Conservation (phyloP, 2,329 filamentous ascomycete species). For the Xylariaceae sp. region DNA sequence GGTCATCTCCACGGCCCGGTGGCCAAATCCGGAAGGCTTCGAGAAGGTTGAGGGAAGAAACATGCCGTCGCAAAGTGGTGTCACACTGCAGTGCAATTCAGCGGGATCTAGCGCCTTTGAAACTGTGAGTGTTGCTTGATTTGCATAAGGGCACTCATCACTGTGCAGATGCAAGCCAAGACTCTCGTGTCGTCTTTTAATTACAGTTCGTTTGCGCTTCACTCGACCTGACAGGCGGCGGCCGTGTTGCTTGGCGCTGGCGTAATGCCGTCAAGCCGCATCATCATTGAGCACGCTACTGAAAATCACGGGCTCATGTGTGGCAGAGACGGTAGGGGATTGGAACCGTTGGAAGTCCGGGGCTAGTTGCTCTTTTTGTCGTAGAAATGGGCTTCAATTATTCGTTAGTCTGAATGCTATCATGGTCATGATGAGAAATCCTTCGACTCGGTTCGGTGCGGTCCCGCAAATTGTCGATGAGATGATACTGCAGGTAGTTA, state of each 20-base stretch:
- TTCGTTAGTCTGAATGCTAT: no score
- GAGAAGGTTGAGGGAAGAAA: slow-evolving; percentile 35
- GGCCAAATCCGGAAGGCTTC: slow-evolving; percentile 40
- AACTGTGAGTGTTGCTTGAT: slow-evolving; percentile 28
- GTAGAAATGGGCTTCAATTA: no score
- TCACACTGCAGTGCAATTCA: slow-evolving; percentile 31
- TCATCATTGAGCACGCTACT: no score
- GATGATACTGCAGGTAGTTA: no score
- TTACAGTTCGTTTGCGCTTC: slow-evolving; percentile 15
- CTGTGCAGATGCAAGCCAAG: slow-evolving; percentile 25
- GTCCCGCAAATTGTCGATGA: no score
- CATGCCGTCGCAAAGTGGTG: slow-evolving; percentile 36
- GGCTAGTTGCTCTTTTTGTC: no score
- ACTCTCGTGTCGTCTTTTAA: slow-evolving; percentile 8
- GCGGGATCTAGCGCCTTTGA: slow-evolving; percentile 2
- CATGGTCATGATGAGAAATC: no score
- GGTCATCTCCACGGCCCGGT: slow-evolving; percentile 36
- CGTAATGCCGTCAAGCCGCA: no score
- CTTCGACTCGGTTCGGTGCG: no score
- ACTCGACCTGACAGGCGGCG: slow-evolving; percentile 6
- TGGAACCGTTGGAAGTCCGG: no score
- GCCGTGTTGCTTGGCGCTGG: slow-evolving; percentile 14
- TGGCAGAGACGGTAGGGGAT: no score
- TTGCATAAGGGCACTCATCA: slow-evolving; percentile 31
- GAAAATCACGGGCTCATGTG: no score